Base-by-base conservation (phyloP, 1,284 basidiomycete genomes). In the Cutaneotrichosporon mucoides region DNA sequence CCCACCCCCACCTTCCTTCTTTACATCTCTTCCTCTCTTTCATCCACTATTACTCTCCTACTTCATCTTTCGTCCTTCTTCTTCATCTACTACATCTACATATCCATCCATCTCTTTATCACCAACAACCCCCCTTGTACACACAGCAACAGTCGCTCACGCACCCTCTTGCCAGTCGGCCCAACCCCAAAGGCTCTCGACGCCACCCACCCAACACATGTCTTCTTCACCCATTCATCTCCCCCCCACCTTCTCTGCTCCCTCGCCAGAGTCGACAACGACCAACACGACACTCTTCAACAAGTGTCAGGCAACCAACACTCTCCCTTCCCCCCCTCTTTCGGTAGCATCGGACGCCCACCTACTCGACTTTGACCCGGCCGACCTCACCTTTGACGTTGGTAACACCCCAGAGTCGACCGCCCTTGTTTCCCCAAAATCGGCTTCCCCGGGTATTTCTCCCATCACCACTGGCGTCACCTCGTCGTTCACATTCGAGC, bases 381-480 rank as follows among this genome's bases (percentile, higher is more conserved):
- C 44, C 49, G 63, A 64, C 43, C 48, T 66, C 16, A 63, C 64
- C 24, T 56, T 59, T 16, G 66, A 66, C 15, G 41, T 57, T 51
- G 50, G 58, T 16, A 56, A 66, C n/a, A 63, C 72, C 2, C 62
- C 68, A 1, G 58, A 62, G 58, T 60, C 66, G 33, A 66, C 68
- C 13, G 56, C 55, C 6, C 61, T 74, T 11, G 61, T 71, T n/a
- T 73, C 73, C 12, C 72, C 72, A 41, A 67, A 65, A 57, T 63
- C 60, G n/a, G 50, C 49, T 7, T 37, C 41, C 36, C 36, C 12
- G 43, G 48, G 38, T 41, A 43, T 49, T 42, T 40, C 51, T 43
- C n/a, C 42, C 60, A 16, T 51, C 49, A 40, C 38, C 7, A 42
- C 50, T 24, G 24, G 24, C 16, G 36, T 55, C 45, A 16, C 54